Conservation (phyloP, 176 grass and related monocot genomes). For the Echinochloa phyllopogon region DNA sequence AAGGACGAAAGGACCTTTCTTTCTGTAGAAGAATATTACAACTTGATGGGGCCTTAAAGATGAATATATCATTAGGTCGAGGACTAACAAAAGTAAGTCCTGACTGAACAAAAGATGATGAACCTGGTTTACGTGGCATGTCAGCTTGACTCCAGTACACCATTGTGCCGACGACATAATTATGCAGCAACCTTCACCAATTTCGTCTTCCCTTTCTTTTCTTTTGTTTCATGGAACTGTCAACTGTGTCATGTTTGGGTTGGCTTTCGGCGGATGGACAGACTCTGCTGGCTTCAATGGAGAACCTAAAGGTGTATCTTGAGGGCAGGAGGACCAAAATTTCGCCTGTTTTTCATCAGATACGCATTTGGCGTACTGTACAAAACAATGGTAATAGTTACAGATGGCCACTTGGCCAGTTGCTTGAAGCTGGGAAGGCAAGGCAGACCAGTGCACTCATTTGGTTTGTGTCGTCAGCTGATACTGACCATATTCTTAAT, state of each 20-base stretch:
- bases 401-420: slow-evolving; percentile 46
- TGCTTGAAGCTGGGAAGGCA: slow-evolving; percentile 13
- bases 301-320: slow-evolving; percentile 42
- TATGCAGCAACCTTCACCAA: background rate
- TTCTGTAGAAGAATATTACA: slow-evolving; percentile 25
- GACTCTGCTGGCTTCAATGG: slow-evolving; percentile 21
- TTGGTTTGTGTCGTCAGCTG: slow-evolving; percentile 21
- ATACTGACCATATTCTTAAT: slow-evolving; percentile 49
- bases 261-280: slow-evolving; percentile 13
- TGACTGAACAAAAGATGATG: background rate
- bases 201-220: background rate
- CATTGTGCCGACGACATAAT: background rate
- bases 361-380: slow-evolving; percentile 51
- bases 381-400: slow-evolving; percentile 64
- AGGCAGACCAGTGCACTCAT: slow-evolving; percentile 19
- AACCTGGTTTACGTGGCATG: slow-evolving; percentile 21
- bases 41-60: background rate
- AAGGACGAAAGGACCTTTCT: background rate
- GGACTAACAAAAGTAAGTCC: slow-evolving; percentile 1
- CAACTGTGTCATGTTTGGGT: slow-evolving; percentile 11
- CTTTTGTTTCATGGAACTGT: slow-evolving; percentile 25
- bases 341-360: slow-evolving; percentile 16
- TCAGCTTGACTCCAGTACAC: background rate
- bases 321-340: slow-evolving; percentile 21
- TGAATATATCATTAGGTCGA: slow-evolving; percentile 27